phyloP scores from a whole-genome alignment of 805 yeast genomes.

The Schwanniomyces pseudopolymorphus region DNA sequence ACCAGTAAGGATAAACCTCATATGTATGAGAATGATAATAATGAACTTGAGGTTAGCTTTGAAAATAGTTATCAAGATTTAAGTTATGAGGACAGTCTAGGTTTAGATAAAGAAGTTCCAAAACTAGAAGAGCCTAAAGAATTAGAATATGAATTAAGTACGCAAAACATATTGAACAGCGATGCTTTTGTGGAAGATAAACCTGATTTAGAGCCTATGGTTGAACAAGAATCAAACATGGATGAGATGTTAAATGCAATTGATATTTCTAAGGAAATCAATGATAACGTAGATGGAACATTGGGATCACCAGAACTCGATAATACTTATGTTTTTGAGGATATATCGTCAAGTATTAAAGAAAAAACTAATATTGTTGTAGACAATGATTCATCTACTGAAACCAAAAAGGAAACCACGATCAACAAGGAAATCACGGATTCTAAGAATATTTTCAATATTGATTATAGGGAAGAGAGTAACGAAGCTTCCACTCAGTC shows the following conservation, averaged over 20 bases:
- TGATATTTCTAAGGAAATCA: background rate
- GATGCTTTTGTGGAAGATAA: background rate
- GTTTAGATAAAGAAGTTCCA: slow-evolving; percentile 31
- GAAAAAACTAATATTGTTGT: no score
- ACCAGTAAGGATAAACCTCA: background rate
- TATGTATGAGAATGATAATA: slow-evolving; percentile 1
- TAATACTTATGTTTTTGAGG: no score
- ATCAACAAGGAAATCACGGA: no score
- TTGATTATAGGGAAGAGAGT: background rate
- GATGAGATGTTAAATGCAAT: background rate
- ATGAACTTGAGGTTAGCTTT: slow-evolving; percentile 33
- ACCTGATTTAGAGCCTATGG: background rate
- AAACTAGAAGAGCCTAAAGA: slow-evolving; percentile 13
- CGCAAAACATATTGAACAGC: background rate
- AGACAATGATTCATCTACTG: no score
- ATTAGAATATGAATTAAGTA: background rate
- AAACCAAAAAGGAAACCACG: no score
- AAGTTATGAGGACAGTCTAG: slow-evolving; percentile 38
- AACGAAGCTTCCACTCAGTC: background rate
- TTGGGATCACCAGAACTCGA: no score
- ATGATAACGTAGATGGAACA: no score
- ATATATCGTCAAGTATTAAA: no score
- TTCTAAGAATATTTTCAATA: no score
- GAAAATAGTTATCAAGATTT: slow-evolving; percentile 40
- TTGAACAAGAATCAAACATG: background rate